Percentiles rank a stretch among this genome's conserved stretches.
Conservation (phyloP, 1,284 basidiomycete species). For the Trichosporon ovoides region DNA sequence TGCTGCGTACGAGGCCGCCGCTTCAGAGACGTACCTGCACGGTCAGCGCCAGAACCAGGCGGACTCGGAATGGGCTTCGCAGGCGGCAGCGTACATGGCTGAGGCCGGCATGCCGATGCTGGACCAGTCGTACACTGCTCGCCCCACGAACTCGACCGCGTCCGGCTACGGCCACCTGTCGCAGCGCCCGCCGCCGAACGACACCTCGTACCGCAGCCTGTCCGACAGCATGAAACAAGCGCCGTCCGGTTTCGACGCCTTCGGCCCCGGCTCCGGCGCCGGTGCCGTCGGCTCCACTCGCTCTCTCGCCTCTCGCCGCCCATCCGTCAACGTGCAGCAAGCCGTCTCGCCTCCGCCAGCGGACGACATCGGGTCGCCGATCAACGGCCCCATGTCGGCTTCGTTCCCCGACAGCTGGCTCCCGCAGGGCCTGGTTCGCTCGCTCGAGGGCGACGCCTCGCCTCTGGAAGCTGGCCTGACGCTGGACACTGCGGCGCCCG, state of each 20-base stretch:
- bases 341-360: neutral
- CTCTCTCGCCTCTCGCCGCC: slow-evolving; percentile 14
- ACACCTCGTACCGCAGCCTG: slow-evolving; percentile 27
- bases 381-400: slow-evolving; percentile 39
- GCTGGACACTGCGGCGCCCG: slow-evolving; percentile 21
- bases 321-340: neutral
- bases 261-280: slow-evolving; percentile 45
- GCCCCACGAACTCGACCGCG: slow-evolving; percentile 24
- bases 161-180: slow-evolving; percentile 30
- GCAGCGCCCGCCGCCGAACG: slow-evolving; percentile 15
- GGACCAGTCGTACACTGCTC: slow-evolving; percentile 42
- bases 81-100: slow-evolving; percentile 46
- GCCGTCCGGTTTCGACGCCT: slow-evolving; percentile 45
- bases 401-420: slow-evolving; percentile 48
- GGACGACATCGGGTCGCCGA: slow-evolving; percentile 44
- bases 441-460: slow-evolving; percentile 45
- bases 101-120: slow-evolving; percentile 45
- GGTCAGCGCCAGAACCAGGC: slow-evolving; percentile 28
- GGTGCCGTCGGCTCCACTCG: slow-evolving; percentile 6
- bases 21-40: slow-evolving; percentile 39
- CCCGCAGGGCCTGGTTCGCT: slow-evolving; percentile 47
- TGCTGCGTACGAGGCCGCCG: slow-evolving; percentile 43
- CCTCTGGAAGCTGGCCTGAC: slow-evolving; percentile 32
- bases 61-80: slow-evolving; percentile 37
- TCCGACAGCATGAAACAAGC: slow-evolving; percentile 10